These are phyloP conservation scores for Bolboschoenoplectus hybrid DNA, from an alignment of 202 grass and related monocot genomes.

Conservation along the genomic window DNA sequence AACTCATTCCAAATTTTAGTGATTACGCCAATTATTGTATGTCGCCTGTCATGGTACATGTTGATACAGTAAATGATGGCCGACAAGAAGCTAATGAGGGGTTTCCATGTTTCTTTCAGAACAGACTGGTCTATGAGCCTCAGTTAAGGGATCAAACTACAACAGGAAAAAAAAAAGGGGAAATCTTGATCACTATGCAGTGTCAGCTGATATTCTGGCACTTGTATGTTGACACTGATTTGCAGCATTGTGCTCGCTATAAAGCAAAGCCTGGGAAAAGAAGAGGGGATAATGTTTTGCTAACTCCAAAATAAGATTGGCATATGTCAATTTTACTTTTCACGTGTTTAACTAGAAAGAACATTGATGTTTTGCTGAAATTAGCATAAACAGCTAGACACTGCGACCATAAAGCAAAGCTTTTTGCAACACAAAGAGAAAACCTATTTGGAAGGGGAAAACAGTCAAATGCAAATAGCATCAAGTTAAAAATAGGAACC, in stretches of 20 bases:
- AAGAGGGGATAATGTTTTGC: not conserved
- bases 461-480: not conserved
- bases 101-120: not conserved
- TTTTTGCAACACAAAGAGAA: not conserved
- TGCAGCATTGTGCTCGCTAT: not conserved
- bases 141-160: not conserved
- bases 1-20: not conserved
- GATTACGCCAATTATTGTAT: not conserved
- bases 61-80: slow-evolving; percentile 1
- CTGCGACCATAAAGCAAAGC: not conserved
- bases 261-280: not conserved
- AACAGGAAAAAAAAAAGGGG: not conserved
- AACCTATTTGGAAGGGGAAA: not conserved
- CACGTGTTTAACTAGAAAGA: not conserved
- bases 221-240: not conserved
- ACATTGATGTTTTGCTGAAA: not conserved
- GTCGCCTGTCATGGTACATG: not conserved
- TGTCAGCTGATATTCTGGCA: slow-evolving; percentile 4
- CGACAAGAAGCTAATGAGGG: not conserved
- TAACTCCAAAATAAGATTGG: not conserved
- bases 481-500: slow-evolving; percentile 24
- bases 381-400: slow-evolving; percentile 8
- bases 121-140: not conserved
- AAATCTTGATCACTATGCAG: not conserved
- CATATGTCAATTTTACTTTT: slow-evolving; percentile 12